Base-by-base conservation (phyloP, 192 early-diverging fungal species). In the Coemansia reversa region DNA sequence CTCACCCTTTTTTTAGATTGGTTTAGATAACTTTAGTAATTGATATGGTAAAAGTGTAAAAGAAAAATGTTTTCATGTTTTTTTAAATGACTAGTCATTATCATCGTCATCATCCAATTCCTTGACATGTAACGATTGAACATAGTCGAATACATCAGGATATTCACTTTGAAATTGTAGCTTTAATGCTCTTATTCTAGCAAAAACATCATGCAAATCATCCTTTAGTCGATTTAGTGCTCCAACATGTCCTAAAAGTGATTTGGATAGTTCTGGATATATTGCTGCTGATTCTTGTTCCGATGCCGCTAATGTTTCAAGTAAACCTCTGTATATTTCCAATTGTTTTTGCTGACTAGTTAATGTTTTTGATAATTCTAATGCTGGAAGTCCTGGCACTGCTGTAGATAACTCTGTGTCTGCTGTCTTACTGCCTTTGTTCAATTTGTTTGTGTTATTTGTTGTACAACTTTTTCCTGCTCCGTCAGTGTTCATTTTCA, bases 81-180 rank as follows among this genome's bases (percentile, higher is more conserved):
- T 9, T 27, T 53, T 2, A 53, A 24, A 53, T 22, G 52, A 12
- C 32, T 53, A 24, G 32, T 49, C 48, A 49, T 42, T 51, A 2
- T 65, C 66, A 2, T 70, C 68, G 25, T 77, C 75, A 48, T 65
- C 66, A 12, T 72, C 75, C 56, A 72, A 28, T 52, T 71, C 69
- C n/a, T 68, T 69, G 0, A 72, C 75, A 66, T 78, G 75, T 51
- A 78, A 45, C 2, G 69, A 71, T 45, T 78, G 75, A 12, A 78
- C 75, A 62, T 78, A 78, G 49, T 78, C 70, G 29, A 72, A 78
- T 9, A 67, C 35, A 22, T 72, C 66, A 7, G 75, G 66, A 18
- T 78, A 69, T 56, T 78, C 61, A 7, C 28, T 24, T 11, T 61
- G 65, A 42, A 78, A 78, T 42, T 71, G 75, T 3, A 45, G 33